phyloP scores from a whole-genome alignment of 2,329 filamentous ascomycete species.

The Orbilia brochopaga region DNA sequence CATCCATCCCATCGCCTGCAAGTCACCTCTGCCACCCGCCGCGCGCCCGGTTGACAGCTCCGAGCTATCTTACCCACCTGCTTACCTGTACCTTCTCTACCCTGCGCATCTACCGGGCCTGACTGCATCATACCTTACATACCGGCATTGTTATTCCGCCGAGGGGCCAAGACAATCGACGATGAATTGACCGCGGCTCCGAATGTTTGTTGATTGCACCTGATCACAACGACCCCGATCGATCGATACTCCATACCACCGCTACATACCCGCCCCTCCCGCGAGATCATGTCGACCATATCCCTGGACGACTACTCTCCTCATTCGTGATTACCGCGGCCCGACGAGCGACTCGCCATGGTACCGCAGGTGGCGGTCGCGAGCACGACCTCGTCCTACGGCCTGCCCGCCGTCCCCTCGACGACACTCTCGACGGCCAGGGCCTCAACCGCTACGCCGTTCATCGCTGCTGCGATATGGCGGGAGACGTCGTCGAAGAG shows the following conservation, averaged over 20 bases:
- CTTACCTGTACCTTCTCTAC: neutral
- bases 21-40: neutral
- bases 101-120: conserved; percentile 15
- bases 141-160: conserved; percentile 22
- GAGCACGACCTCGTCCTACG: conserved; percentile 29
- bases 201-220: neutral
- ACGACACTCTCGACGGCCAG: conserved; percentile 4
- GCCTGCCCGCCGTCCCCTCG: conserved; percentile 14
- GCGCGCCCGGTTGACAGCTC: neutral
- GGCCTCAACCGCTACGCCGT: conserved; percentile 15
- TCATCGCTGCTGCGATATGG: conserved; percentile 42
- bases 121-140: conserved; percentile 20
- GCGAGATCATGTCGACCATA: conserved; percentile 40
- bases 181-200: neutral
- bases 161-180: conserved; percentile 5
- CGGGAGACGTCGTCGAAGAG: conserved; percentile 36
- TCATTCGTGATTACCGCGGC: conserved; percentile 25
- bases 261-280: conserved; percentile 8
- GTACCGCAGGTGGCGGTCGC: conserved; percentile 27
- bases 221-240: neutral
- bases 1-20: conserved; percentile 2
- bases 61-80: neutral
- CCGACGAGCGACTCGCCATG: conserved; percentile 35
- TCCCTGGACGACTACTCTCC: conserved; percentile 46
- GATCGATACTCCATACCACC: neutral